Conservation (phyloP, 2,329 filamentous ascomycete genomes). For the Xylaria sp. region DNA sequence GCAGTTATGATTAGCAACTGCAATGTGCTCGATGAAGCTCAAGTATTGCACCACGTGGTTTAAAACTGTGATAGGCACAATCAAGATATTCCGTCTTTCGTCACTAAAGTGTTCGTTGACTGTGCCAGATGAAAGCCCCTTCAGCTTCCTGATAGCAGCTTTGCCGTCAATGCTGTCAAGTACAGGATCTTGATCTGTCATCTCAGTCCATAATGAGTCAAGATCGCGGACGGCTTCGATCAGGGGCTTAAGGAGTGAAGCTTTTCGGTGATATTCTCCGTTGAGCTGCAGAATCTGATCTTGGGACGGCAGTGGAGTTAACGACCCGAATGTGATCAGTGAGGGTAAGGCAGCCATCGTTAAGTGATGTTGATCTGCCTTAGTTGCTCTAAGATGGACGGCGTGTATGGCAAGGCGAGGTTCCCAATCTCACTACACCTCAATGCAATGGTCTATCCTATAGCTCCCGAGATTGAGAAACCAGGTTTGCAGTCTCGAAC, state of each 20-base stretch:
- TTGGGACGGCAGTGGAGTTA: conserved; percentile 19
- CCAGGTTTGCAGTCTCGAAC: background rate
- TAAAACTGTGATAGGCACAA: conserved; percentile 15
- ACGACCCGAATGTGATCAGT: conserved; percentile 18
- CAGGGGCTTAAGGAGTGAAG: conserved; percentile 13
- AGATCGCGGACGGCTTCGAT: conserved; percentile 12
- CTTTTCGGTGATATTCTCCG: conserved; percentile 9
- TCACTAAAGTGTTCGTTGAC: conserved; percentile 1
- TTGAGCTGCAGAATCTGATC: conserved; percentile 22
- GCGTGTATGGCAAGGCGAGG: background rate
- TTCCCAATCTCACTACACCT: background rate
- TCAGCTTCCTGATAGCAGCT: conserved; percentile 5
- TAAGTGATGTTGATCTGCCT: background rate
- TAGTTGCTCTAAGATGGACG: background rate
- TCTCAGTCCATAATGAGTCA: conserved; percentile 16
- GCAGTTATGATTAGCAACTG: background rate
- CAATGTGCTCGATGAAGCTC: conserved; percentile 3
- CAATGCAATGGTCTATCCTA: background rate
- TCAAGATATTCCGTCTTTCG: conserved; percentile 12
- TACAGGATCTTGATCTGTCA: background rate
- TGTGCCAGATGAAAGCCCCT: conserved; percentile 3
- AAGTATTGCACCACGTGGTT: conserved; percentile 10
- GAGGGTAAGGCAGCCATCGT: conserved; percentile 12
- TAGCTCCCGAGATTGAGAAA: background rate
- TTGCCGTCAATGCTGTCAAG: conserved; percentile 11